Conservation (phyloP, 495 filamentous ascomycete species). For the Penicillium fimorum region DNA sequence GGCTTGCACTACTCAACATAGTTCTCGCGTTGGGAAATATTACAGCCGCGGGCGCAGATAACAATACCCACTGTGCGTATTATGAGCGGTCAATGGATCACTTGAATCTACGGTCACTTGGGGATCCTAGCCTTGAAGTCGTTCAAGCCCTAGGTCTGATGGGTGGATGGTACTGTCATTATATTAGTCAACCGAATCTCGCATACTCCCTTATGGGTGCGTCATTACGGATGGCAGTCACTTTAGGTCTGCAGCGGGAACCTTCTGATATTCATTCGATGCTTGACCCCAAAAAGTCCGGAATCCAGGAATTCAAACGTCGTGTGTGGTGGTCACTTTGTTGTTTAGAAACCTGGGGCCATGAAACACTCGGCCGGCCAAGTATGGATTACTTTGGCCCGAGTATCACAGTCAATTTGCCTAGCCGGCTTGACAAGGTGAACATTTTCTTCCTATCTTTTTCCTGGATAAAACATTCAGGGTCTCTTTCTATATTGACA, state of each 20-base stretch:
- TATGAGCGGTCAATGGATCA: slow-evolving; percentile 67
- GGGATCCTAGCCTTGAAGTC: slow-evolving; percentile 57
- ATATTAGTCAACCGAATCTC: slow-evolving; percentile 75
- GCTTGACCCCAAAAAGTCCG: slow-evolving; percentile 33
- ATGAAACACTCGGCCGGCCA: slow-evolving; percentile 68
- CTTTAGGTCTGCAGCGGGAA: slow-evolving; percentile 22
- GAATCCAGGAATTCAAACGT: slow-evolving; percentile 52
- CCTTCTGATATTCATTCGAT: slow-evolving; percentile 13
- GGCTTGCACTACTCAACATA: slow-evolving; percentile 70
- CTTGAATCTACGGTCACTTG: slow-evolving; percentile 62
- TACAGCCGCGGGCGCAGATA: slow-evolving; percentile 63
- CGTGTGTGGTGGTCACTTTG: slow-evolving; percentile 72
- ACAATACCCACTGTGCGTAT: slow-evolving; percentile 67
- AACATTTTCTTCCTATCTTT: neutral
- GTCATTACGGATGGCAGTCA: slow-evolving; percentile 39
- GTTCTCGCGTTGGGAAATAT: slow-evolving; percentile 72
- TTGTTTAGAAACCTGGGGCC: slow-evolving; percentile 71
- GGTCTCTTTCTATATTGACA: neutral
- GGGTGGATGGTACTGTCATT: slow-evolving; percentile 77
- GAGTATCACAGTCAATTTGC: slow-evolving; percentile 62
- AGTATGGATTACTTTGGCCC: slow-evolving; percentile 68
- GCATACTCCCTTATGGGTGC: slow-evolving; percentile 50
- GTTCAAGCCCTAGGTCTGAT: slow-evolving; percentile 70
- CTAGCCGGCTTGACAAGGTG: slow-evolving; percentile 47
- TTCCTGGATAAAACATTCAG: neutral